Conservation (phyloP, 2,329 filamentous ascomycete genomes). For the Trichoderma sp. region DNA sequence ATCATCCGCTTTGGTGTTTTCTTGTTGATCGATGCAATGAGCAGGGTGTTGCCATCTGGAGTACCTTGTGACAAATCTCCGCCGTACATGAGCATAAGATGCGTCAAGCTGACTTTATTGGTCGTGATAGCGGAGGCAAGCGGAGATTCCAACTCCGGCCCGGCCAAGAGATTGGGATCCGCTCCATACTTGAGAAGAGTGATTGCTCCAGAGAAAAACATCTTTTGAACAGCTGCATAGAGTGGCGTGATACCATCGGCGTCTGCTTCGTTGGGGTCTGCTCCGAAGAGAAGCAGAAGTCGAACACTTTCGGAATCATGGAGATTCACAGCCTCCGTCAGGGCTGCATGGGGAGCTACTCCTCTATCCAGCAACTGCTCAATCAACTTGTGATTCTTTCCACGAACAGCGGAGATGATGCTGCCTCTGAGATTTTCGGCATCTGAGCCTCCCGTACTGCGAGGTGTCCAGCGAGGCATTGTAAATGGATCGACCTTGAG, state of each 20-base stretch:
- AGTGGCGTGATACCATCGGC: conserved; percentile 51
- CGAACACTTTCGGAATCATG: conserved; percentile 54
- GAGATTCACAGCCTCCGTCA: conserved; percentile 52
- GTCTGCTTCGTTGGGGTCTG: conserved; percentile 53
- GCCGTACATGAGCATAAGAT: conserved; percentile 60
- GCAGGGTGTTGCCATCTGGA: conserved; percentile 56
- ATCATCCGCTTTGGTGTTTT: conserved; percentile 53
- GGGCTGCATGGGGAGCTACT: conserved; percentile 48
- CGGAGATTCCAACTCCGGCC: conserved; percentile 53
- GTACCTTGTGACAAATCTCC: conserved; percentile 55
- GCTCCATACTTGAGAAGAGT: conserved; percentile 63
- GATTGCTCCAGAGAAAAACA: conserved; percentile 55
- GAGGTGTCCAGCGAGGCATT: conserved; percentile 52
- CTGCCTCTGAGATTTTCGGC: conserved; percentile 32
- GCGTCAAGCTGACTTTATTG: conserved; percentile 54
- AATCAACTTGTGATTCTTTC: conserved; percentile 54
- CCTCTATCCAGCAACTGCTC: conserved; percentile 58
- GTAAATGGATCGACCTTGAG: conserved; percentile 48
- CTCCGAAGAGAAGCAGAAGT: conserved; percentile 55
- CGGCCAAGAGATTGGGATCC: conserved; percentile 51
- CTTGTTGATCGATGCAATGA: conserved; percentile 60
- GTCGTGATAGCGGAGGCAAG: conserved; percentile 49
- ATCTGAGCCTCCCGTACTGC: conserved; percentile 14
- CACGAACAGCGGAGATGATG: conserved; percentile 53
- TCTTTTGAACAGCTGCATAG: conserved; percentile 48